phyloP scores from a whole-genome alignment of 805 yeast genomes.

The Candida xyloterini region DNA sequence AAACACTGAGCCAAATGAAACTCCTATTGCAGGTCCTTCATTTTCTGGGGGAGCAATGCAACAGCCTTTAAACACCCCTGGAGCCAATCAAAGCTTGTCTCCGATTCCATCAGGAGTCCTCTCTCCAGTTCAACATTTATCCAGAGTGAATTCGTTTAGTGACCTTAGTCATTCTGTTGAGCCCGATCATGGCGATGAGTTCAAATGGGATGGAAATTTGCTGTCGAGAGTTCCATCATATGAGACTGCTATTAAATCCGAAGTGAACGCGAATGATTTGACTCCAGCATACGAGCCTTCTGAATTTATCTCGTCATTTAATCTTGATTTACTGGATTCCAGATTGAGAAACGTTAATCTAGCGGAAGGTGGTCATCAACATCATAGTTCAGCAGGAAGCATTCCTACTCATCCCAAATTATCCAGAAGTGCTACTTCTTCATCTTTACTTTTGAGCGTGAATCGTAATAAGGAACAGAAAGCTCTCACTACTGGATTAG shows the following conservation, averaged over 20 bases:
- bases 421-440: conserved; percentile 14
- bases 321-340: conserved; percentile 32
- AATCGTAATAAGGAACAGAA: conserved; percentile 18
- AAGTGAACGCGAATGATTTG: conserved; percentile 44
- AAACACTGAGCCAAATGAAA: not conserved
- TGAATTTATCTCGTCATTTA: conserved; percentile 37
- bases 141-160: conserved; percentile 53
- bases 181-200: conserved; percentile 11
- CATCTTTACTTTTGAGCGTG: conserved; percentile 9
- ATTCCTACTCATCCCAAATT: conserved; percentile 9
- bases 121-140: conserved; percentile 58
- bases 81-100: not conserved
- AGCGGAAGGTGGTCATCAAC: conserved; percentile 4
- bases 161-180: conserved; percentile 17
- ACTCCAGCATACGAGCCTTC: conserved; percentile 74
- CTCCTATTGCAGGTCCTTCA: conserved; percentile 23
- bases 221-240: conserved; percentile 79
- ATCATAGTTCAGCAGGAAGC: not conserved
- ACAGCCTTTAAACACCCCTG: conserved; percentile 14
- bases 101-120: conserved; percentile 36
- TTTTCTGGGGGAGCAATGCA: conserved; percentile 21
- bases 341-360: conserved; percentile 26
- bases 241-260: conserved; percentile 66
- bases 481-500: conserved; percentile 23
- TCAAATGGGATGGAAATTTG: conserved; percentile 19